phyloP scores from a whole-genome alignment of 371 early-diverging fungal genomes.

The Mortierella polycephala region DNA sequence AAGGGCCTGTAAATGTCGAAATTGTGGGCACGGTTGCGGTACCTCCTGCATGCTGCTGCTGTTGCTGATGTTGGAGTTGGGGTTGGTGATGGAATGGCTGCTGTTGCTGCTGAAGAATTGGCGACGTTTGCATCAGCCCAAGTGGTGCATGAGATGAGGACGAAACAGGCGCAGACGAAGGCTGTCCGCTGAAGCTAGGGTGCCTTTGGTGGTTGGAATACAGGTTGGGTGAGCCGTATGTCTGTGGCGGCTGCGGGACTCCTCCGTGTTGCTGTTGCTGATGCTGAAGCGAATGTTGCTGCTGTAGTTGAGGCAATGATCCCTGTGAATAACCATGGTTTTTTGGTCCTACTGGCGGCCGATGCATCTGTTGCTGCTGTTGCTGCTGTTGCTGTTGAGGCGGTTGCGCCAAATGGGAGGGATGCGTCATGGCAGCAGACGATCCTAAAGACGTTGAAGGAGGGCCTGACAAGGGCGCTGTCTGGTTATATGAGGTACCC shows the following conservation, averaged over 20 bases:
- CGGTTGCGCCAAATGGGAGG: slow-evolving; percentile 17
- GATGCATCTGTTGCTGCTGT: slow-evolving; percentile 19
- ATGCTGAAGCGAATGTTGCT: background rate
- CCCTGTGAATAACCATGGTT: slow-evolving; percentile 15
- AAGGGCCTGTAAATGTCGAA: slow-evolving; percentile 4
- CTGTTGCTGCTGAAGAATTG: slow-evolving; percentile 1
- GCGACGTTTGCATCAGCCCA: background rate
- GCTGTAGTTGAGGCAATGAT: slow-evolving; percentile 7
- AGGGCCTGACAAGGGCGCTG: background rate
- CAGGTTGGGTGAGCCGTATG: slow-evolving; percentile 1
- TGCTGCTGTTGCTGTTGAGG: slow-evolving; percentile 8
- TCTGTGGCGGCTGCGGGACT: slow-evolving; percentile 2
- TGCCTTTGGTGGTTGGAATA: slow-evolving; percentile 14
- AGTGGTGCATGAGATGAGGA: slow-evolving; percentile 11
- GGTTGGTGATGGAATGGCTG: background rate
- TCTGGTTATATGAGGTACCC: background rate
- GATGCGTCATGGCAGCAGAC: background rate
- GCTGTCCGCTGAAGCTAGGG: slow-evolving; percentile 10
- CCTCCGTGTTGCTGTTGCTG: background rate
- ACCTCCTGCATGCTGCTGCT: background rate
- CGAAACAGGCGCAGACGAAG: background rate
- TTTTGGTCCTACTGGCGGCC: slow-evolving; percentile 13
- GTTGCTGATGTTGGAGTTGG: slow-evolving; percentile 1
- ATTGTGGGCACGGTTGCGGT: slow-evolving; percentile 3
- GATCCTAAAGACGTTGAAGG: background rate